Evolutionary conservation across 2,329 filamentous ascomycete species (phyloP).

Genomic region (Aspergillus candidus): DNA sequence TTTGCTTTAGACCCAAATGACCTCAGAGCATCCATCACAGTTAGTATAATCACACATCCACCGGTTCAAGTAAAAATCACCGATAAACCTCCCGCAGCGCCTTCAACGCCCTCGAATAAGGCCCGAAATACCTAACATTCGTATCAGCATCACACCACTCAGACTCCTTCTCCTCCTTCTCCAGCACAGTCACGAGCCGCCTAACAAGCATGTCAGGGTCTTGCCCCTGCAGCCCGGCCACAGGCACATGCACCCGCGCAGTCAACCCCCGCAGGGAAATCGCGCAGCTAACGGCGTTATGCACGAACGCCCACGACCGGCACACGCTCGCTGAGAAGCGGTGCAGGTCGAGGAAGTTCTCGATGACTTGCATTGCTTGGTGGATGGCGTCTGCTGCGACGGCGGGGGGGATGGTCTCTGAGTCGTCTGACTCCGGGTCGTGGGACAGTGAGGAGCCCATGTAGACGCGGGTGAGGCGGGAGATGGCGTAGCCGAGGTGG

Average conservation of each 20-base stretch:
- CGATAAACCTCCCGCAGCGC: slow-evolving; percentile 10
- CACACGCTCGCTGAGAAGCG: slow-evolving; percentile 12
- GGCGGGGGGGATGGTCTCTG: not conserved
- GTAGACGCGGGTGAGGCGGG: slow-evolving; percentile 10
- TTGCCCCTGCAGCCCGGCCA: no score
- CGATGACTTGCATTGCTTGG: slow-evolving; percentile 6
- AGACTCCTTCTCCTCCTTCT: slow-evolving; percentile 13
- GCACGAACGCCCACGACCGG: slow-evolving; percentile 18
- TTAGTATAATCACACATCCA: no score
- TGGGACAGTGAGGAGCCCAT: not conserved
- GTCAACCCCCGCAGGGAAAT: slow-evolving; percentile 9
- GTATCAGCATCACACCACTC: slow-evolving; percentile 16
- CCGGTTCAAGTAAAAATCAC: not conserved
- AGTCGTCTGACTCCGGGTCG: not conserved
- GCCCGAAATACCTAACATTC: slow-evolving; percentile 16
- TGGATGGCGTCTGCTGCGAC: not conserved
- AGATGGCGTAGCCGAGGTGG: slow-evolving; percentile 15
- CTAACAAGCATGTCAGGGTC: slow-evolving; percentile 1
- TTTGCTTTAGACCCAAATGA: no score
- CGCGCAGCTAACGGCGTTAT: slow-evolving; percentile 19
- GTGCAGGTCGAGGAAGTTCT: slow-evolving; percentile 15
- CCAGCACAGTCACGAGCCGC: slow-evolving; percentile 10
- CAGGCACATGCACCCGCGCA: not conserved
- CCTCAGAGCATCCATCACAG: no score
- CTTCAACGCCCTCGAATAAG: slow-evolving; percentile 15